These are phyloP conservation scores for Trapa bicornis DNA, from an alignment of 345 rosid species.

Conservation along the genomic window DNA sequence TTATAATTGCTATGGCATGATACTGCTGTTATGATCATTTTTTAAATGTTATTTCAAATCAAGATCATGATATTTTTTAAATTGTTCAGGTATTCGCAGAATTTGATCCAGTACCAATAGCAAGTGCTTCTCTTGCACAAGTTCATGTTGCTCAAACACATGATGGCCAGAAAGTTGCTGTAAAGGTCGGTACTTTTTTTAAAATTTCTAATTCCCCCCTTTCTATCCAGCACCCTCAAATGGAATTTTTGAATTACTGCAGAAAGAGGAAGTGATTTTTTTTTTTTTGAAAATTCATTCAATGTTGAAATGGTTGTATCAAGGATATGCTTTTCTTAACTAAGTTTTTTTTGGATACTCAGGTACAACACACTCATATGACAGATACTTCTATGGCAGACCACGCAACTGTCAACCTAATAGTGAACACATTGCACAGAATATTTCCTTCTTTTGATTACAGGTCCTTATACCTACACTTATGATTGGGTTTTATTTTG, in stretches of 20 bases:
- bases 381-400: conserved; percentile 89
- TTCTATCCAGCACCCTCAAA: not conserved
- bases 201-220: not conserved
- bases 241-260: not conserved
- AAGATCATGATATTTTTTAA: not conserved
- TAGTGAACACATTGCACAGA: conserved; percentile 69
- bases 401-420: conserved; percentile 62
- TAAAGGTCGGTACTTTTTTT: conserved; percentile 41
- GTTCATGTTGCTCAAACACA: conserved; percentile 79
- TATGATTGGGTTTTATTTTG: not conserved
- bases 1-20: not conserved
- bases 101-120: conserved; percentile 83
- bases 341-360: conserved; percentile 10
- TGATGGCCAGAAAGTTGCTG: conserved; percentile 77
- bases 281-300: not conserved
- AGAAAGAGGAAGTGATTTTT: not conserved
- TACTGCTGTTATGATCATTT: not conserved
- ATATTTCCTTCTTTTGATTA: conserved; percentile 91
- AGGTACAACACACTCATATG: conserved; percentile 95
- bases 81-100: conserved; percentile 48
- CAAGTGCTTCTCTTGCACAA: conserved; percentile 99
- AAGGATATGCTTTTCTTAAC: conserved; percentile 2
- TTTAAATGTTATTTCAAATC: not conserved
- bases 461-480: conserved; percentile 35
- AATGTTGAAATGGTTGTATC: not conserved